Conservation (phyloP, 2,329 filamentous ascomycete genomes). For the Fusarium pseudonygamai region DNA sequence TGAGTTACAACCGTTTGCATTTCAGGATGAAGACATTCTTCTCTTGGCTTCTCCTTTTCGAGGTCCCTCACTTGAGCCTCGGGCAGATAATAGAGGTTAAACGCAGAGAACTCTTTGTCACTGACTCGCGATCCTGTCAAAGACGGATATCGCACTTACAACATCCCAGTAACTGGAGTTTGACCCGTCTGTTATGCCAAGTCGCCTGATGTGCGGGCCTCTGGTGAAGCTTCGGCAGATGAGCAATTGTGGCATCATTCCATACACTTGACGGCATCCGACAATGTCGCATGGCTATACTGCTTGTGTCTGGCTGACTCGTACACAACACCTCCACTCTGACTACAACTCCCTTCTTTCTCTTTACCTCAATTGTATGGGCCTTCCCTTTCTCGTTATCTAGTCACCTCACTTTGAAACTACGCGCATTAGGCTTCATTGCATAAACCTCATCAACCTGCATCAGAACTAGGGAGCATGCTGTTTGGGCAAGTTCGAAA, state of each 20-base stretch:
- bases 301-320: not conserved
- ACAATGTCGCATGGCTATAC: not conserved
- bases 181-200: not conserved
- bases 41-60: not conserved
- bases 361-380: too few species aligned
- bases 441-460: too few species aligned
- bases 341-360: not conserved
- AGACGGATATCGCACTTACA: not conserved
- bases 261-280: not conserved
- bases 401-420: too few species aligned
- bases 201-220: not conserved
- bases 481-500: too few species aligned
- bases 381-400: not conserved
- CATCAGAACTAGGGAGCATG: not conserved
- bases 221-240: not conserved
- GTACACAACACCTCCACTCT: not conserved
- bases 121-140: not conserved
- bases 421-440: rapidly evolving
- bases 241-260: not conserved
- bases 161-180: too few species aligned
- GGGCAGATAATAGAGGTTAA: not conserved
- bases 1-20: not conserved
- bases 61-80: not conserved
- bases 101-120: too few species aligned
- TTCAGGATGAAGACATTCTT: too few species aligned